Evolutionary conservation across 176 grass and related monocot genomes (phyloP).

Genomic region (Rhynchospora tenuis): DNA sequence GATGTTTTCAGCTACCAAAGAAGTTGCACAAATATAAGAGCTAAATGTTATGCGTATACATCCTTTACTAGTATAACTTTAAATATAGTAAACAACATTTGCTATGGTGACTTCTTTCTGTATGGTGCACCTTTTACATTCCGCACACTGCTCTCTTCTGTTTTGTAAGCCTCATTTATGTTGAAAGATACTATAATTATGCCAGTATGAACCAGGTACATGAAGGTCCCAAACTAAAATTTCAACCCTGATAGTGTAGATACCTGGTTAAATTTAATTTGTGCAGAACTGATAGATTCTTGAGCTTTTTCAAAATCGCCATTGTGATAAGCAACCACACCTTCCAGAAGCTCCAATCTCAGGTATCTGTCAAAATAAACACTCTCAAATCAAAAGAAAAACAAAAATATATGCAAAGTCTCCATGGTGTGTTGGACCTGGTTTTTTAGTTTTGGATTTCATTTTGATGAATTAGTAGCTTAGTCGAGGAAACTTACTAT

Average conservation of each 20-base stretch:
- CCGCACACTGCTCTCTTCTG: neutral
- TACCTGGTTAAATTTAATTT: slow-evolving; percentile 86
- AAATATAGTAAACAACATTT: neutral
- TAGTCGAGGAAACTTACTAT: neutral
- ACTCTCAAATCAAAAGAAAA: neutral
- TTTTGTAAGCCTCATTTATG: neutral
- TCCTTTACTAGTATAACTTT: neutral
- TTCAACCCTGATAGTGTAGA: neutral
- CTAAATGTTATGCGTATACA: neutral
- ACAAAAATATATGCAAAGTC: neutral
- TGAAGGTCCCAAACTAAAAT: neutral
- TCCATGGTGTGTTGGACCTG: neutral
- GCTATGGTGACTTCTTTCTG: neutral
- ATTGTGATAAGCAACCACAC: slow-evolving; percentile 91
- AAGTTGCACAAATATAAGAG: neutral
- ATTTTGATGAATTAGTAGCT: neutral
- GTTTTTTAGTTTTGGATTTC: neutral
- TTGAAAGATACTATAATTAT: neutral
- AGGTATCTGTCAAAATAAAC: slow-evolving; percentile 57
- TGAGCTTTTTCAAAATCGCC: slow-evolving; percentile 54
- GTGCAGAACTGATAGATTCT: slow-evolving; percentile 60
- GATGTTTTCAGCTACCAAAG: neutral
- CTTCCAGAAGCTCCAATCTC: slow-evolving; percentile 94
- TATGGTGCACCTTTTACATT: neutral
- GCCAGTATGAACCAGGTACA: neutral